Base-by-base conservation (phyloP, 768 basidiomycete species). In the Hemileccinum impolitum region DNA sequence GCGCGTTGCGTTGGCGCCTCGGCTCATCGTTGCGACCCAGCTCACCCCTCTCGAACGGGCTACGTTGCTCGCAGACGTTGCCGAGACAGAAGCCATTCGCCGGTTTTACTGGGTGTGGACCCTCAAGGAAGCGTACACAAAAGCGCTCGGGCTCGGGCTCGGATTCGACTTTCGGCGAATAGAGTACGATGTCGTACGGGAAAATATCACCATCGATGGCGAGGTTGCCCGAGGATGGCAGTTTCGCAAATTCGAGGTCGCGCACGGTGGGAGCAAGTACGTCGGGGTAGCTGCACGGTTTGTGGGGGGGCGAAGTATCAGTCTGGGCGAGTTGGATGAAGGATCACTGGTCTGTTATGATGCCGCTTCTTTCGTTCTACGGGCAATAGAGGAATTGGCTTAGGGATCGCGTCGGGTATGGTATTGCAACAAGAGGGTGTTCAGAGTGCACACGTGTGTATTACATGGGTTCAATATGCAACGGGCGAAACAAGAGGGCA, bases 91-190 rank as follows among this genome's bases (percentile, higher is more conserved):
- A 52, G 77, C 75, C 3, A 67, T 87, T n/a, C 70, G 72, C 38
- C 70, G 72, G 14, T 87, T 93, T 64, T 90, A 86, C 60, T 84
- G 84, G 75, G 79, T 90, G 54, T 94, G 91, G 91, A 92, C 92
- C 7, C 68, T 90, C 63, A 94, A 94, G 68, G 91, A 94, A 65
- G 90, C 92, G 4, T 93, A 92, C 65, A 90, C 88, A 6, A 94
- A 94, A 69, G 88, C 90, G 3, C 75, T 93, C 30, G 92, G 92
- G 1, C 62, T 86, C 30, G 91, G 91, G 0, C 77, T 94, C 13
- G 85, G 89, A 2, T 91, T 91, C 61, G 86, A 92, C 57, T 87
- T 92, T 67, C 73, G 72, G 19, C 79, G 89, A 18, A 78, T 93
- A 51, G 82, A 90, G 61, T 90, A 82, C 65, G 75, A 88, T 59